A percentile compares a stretch with the other conserved stretches of the same genome.
Conservation (phyloP, 2,329 filamentous ascomycete genomes). For the Trichophyton schoenleinii region DNA sequence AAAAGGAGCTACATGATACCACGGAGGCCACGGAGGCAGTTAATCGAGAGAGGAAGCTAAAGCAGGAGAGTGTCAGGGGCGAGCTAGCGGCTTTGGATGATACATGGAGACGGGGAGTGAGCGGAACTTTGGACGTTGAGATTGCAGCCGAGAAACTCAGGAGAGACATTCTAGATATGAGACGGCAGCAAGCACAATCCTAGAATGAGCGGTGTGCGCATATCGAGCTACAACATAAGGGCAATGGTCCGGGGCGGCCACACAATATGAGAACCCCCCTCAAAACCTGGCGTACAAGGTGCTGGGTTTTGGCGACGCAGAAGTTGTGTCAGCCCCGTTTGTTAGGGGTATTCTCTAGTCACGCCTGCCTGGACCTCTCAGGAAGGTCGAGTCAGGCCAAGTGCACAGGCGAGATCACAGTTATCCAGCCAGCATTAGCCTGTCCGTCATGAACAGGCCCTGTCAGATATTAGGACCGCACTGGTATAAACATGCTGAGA, state of each 20-base stretch:
- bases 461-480: neutral
- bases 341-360: neutral
- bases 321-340: neutral
- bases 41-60: conserved; percentile 54
- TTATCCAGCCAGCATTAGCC: neutral
- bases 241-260: neutral
- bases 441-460: neutral
- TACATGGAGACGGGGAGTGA: conserved; percentile 66
- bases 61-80: conserved; percentile 57
- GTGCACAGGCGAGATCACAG: neutral
- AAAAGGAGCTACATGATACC: conserved; percentile 58
- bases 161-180: conserved; percentile 52
- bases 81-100: conserved; percentile 66
- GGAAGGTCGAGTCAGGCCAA: neutral
- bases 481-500: neutral
- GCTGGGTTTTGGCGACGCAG: neutral
- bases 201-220: neutral
- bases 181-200: conserved; percentile 28
- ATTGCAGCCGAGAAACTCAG: conserved; percentile 64
- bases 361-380: neutral
- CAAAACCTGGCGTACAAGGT: neutral
- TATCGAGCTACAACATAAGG: neutral
- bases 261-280: neutral
- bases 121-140: conserved; percentile 72
- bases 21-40: conserved; percentile 60